Conservation (phyloP, 2,329 filamentous ascomycete genomes). For the Aspergillus calidoustus region DNA sequence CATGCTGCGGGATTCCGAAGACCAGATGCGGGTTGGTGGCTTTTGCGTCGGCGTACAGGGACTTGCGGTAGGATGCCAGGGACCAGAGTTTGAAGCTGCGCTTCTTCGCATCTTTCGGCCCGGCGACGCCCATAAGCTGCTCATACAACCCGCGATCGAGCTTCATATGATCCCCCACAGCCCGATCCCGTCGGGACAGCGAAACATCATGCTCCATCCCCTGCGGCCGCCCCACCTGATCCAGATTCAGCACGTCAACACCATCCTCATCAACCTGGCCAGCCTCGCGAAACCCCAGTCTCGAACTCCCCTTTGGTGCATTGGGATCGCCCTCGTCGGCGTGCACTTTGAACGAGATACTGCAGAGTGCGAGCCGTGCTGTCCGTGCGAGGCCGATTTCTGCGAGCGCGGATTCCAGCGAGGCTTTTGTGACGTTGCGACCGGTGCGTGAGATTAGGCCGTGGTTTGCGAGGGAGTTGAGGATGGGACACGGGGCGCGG, state of each 20-base stretch:
- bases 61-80: neutral
- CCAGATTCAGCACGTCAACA: constrained; percentile 1
- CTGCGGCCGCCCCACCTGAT: constrained; percentile 23
- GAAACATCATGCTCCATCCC: constrained; percentile 26
- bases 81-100: neutral
- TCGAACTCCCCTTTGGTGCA: neutral
- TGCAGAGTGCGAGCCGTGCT: constrained; percentile 3
- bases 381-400: neutral
- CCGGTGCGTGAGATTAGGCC: neutral
- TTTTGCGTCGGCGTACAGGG: neutral
- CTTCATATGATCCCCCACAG: constrained; percentile 17
- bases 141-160: neutral
- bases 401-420: neutral
- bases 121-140: neutral
- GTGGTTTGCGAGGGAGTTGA: neutral
- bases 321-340: constrained; percentile 12
- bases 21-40: neutral
- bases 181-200: constrained; percentile 24
- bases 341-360: constrained; percentile 20
- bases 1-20: neutral
- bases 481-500: neutral
- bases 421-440: neutral
- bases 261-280: neutral
- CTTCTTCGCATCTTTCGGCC: neutral
- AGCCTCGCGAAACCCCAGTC: neutral